Base-by-base conservation (phyloP, 805 yeast genomes). In the Priceomyces fermenticarens region DNA sequence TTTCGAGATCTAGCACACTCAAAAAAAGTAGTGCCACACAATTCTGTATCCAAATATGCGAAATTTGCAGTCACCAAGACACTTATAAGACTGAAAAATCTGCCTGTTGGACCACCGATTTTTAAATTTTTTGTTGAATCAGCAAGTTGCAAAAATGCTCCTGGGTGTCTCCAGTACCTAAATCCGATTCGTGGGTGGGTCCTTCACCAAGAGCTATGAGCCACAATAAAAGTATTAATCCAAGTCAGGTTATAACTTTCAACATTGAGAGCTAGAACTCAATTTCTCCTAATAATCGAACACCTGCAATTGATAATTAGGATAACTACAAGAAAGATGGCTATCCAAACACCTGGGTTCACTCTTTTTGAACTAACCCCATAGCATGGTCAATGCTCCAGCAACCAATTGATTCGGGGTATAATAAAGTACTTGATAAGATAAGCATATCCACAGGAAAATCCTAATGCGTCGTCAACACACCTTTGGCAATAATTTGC, bases 401-500 rank as follows among this genome's bases (percentile, higher is more conserved):
- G 60, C 58, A 4, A 58, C 53, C 39, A 54, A 46, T 38, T 54
- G 57, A 8, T 52, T 37, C 1, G 60, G 25, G 25, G 25, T 20
- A 78, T 68, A 44, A 81, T 71, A 40, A 76, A 60, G 53, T 75
- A 77, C 45, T 77, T 70, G 53, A 73, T 70, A 46, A 80, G 70
- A 58, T 80, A 81, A 33, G 77, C 77, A 69, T 80, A 80, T 28
- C 88, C 87, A 46, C 83, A 70, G 4, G 85, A 83, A 58, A 80
- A 81, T 10, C 87, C 88, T 51, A 78, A 75, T 4, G 85, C 77
- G 33, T 77, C 80, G 51, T 81, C 87, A n/a, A 80, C 77, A 53
- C 78, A 81, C 41, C 87, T 69, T 32, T 80, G 74, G 35, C 83
- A 75, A 53, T 81, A 80, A 46, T 81, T 79, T 11, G 83, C 75